Evolutionary conservation across 352 stramenopile genomes (phyloP).

Genomic region (Pythium sp.): DNA sequence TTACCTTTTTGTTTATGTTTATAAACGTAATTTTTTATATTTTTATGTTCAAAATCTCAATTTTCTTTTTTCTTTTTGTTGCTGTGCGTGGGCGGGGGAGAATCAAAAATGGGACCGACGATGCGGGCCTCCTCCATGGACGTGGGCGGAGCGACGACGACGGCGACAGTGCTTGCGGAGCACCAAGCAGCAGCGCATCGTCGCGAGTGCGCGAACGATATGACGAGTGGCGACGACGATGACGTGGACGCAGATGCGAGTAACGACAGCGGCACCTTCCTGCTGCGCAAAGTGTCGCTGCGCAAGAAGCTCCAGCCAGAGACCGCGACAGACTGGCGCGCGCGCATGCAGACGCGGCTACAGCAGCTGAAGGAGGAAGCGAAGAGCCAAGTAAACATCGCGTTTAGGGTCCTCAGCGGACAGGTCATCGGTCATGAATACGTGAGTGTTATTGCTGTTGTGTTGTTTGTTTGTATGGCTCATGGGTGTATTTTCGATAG

Average conservation of each 20-base stretch:
- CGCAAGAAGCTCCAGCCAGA: conserved; percentile 11
- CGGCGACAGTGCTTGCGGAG: no score
- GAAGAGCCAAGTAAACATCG: background rate
- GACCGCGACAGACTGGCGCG: conserved; percentile 18
- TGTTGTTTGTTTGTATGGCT: background rate
- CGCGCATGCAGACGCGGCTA: conserved; percentile 25
- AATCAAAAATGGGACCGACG: conserved; percentile 1
- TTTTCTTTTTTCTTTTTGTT: background rate
- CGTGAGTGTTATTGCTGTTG: conserved; percentile 5
- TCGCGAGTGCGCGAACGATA: conserved; percentile 7
- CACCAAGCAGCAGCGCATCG: background rate
- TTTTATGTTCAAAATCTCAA: background rate
- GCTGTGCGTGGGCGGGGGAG: background rate
- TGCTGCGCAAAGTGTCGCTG: conserved; percentile 7
- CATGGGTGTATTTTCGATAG: background rate
- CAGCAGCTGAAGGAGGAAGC: conserved; percentile 3
- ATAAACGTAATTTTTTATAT: no score
- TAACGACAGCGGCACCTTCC: background rate
- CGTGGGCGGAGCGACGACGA: background rate
- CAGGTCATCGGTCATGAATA: conserved; percentile 6
- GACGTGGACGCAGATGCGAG: background rate
- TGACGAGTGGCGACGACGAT: conserved; percentile 10
- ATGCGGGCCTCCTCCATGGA: background rate
- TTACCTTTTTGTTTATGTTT: no score
- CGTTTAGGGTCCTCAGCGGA: background rate